Percentiles rank a stretch among this genome's conserved stretches.
phyloP scores from a whole-genome alignment of 805 yeast species.

The Nakazawaea wyomingensis region DNA sequence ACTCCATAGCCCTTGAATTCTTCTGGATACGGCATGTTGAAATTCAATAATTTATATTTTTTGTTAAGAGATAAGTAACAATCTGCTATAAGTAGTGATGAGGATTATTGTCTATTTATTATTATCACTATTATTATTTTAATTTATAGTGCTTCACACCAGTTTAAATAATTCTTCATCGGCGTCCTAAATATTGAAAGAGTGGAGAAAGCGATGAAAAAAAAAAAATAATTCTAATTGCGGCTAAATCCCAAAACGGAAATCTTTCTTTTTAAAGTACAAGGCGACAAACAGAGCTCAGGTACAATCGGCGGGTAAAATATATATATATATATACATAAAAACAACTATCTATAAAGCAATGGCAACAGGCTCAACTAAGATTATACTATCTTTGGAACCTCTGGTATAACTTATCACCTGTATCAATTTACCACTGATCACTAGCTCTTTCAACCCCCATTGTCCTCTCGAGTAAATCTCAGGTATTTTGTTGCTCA shows the following conservation, averaged over 20 bases:
- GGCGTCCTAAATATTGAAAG: too few species aligned
- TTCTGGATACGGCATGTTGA: slow-evolving; percentile 19
- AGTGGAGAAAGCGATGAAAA: neutral
- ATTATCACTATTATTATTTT: too few species aligned
- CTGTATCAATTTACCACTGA: slow-evolving; percentile 31
- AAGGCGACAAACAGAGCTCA: too few species aligned
- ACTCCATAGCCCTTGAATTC: slow-evolving; percentile 25
- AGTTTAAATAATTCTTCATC: too few species aligned
- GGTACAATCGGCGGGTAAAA: too few species aligned
- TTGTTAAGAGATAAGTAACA: too few species aligned
- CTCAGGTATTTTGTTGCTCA: slow-evolving; percentile 48
- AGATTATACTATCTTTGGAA: slow-evolving; percentile 14
- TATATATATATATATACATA: too few species aligned
- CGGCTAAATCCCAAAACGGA: neutral
- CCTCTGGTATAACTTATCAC: slow-evolving; percentile 23
- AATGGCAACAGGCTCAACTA: slow-evolving; percentile 13
- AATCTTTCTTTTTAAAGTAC: too few species aligned
- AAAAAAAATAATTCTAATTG: neutral
- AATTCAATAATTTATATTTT: too few species aligned
- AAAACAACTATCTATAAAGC: neutral
- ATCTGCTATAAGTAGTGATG: too few species aligned
- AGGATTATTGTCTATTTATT: neutral
- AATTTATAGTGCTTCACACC: too few species aligned
- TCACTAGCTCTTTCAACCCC: slow-evolving; percentile 42
- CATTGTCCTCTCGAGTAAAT: slow-evolving; percentile 45